Evolutionary conservation across 768 basidiomycete genomes (phyloP), one percentile per base, ranked within the genome.

Genomic region (Gyrodon lividus): DNA sequence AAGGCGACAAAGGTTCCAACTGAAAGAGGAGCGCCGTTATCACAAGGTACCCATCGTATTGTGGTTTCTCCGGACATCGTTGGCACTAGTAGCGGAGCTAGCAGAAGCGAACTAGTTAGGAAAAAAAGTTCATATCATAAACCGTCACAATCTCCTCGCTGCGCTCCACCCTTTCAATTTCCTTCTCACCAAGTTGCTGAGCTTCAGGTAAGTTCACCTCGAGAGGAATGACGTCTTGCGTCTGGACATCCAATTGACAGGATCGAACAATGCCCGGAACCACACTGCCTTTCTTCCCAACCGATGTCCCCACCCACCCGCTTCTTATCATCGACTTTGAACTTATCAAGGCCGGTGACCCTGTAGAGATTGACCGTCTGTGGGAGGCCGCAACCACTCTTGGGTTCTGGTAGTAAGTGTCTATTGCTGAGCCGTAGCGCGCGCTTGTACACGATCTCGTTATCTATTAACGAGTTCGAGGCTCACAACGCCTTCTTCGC

Each of bases 361-460:
- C 59, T 10, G 50, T 48, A 2, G 80, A 79, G 60, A 61, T 74
- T 7, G 68, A 74, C 7, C 69, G 59, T 45, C 70, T 81, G 17
- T 80, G 75, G 74, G 60, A 74, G 20, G 78, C 78, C 0, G 75
- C 76, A 16, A 77, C 75, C 0, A 65, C 69, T 23, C 66, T 80
- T 13, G 80, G 79, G 2, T 81, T 81, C 63, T 81, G 79, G 74
- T 81, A 80, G 75, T 78, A 59, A 59, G 77, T 75, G 30, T 13
- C 43, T 3, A 19, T n/a, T 22, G 43, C 37, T 28, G 45, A 5
- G 28, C 43, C 4, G 8, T 40, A 20, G 20, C 13, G 9, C 35
- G 6, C 16, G 6, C 16, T 37, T n/a, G 35, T 16, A 37, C 40
- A 17, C 6, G 26, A 37, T 17, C 26, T 30, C 6, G 5, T 22